A percentile compares a stretch with the other conserved stretches of the same genome.
Conservation (phyloP, 2,329 filamentous ascomycete genomes). For the Aschersonia sp. region DNA sequence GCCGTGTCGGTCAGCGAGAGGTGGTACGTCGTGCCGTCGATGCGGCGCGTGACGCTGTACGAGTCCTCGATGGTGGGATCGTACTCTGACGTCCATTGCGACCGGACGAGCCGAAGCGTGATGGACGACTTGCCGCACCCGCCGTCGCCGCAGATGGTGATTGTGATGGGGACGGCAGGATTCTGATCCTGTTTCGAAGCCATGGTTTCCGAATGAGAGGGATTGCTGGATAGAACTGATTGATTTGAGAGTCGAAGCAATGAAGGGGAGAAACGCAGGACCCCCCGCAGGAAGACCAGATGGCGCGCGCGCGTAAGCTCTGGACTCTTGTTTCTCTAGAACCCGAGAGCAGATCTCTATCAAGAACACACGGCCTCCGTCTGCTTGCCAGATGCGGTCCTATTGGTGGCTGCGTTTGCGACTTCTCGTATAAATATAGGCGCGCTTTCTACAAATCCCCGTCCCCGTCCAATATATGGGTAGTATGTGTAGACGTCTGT, state of each 20-base stretch:
- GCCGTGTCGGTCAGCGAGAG: constrained; percentile 71
- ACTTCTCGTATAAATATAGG: neutral
- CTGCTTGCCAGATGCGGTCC: neutral
- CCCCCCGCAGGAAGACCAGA: neutral
- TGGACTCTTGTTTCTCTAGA: neutral
- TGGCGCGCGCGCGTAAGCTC: neutral
- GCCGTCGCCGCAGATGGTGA: constrained; percentile 78
- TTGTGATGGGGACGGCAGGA: constrained; percentile 44
- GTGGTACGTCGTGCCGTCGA: constrained; percentile 71
- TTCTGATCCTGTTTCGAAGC: constrained; percentile 5
- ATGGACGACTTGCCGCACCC: constrained; percentile 79
- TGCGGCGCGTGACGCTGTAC: constrained; percentile 66
- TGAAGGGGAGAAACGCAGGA: neutral
- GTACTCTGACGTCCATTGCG: constrained; percentile 74
- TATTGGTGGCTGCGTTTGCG: neutral
- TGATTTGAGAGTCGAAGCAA: neutral
- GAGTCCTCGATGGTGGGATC: constrained; percentile 74
- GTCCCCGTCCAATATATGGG: too few relatives aligned
- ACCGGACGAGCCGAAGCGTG: constrained; percentile 67
- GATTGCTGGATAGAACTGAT: too few relatives aligned
- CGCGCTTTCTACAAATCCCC: too few relatives aligned
- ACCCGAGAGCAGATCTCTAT: too few relatives aligned
- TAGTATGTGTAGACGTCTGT: too few relatives aligned
- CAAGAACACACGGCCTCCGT: too few relatives aligned
- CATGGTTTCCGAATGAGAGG: constrained; percentile 1